Conservation (phyloP, 2,329 filamentous ascomycete genomes). For the Neocucurbitaria cava region DNA sequence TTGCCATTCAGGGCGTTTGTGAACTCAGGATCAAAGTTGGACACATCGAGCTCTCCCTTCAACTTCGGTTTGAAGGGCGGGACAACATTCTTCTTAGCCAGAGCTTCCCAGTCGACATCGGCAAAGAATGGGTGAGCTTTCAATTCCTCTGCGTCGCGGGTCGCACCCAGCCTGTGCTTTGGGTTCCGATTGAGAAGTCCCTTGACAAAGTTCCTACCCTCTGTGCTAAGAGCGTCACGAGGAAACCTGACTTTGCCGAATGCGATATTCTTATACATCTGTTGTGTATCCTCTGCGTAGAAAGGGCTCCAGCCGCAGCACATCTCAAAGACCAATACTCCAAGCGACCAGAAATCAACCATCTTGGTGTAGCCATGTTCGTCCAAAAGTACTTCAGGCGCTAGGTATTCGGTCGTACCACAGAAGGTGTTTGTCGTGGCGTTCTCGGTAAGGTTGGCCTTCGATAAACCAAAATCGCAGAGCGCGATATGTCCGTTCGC, state of each 20-base stretch:
- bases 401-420: slow-evolving; percentile 87
- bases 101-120: slow-evolving; percentile 89
- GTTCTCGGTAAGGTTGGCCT: slow-evolving; percentile 95
- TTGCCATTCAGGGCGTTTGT: slow-evolving; percentile 91
- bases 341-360: slow-evolving; percentile 99
- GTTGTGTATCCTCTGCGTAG: slow-evolving; percentile 97
- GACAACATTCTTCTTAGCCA: slow-evolving; percentile 89
- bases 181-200: slow-evolving; percentile 96
- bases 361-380: slow-evolving; percentile 84
- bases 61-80: slow-evolving; percentile 98
- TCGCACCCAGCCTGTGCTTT: slow-evolving; percentile 90
- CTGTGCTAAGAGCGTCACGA: slow-evolving; percentile 88
- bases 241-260: slow-evolving; percentile 98
- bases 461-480: slow-evolving; percentile 96
- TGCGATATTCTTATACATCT: slow-evolving; percentile 99
- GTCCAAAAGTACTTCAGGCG: slow-evolving; percentile 2
- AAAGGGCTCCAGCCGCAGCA: slow-evolving; percentile 99
- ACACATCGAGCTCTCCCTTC: slow-evolving; percentile 94
- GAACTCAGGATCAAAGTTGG: slow-evolving; percentile 98
- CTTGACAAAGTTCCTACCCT: slow-evolving; percentile 98
- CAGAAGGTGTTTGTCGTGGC: slow-evolving; percentile 99
- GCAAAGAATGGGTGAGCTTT: slow-evolving; percentile 94
- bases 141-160: slow-evolving; percentile 88
- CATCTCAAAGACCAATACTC: slow-evolving; percentile 98
- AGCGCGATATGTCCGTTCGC: slow-evolving; percentile 97